Evolutionary conservation across 2,329 filamentous ascomycete genomes (phyloP), one percentile per base, ranked within the genome.

Genomic region (Leptodontidium sp.): DNA sequence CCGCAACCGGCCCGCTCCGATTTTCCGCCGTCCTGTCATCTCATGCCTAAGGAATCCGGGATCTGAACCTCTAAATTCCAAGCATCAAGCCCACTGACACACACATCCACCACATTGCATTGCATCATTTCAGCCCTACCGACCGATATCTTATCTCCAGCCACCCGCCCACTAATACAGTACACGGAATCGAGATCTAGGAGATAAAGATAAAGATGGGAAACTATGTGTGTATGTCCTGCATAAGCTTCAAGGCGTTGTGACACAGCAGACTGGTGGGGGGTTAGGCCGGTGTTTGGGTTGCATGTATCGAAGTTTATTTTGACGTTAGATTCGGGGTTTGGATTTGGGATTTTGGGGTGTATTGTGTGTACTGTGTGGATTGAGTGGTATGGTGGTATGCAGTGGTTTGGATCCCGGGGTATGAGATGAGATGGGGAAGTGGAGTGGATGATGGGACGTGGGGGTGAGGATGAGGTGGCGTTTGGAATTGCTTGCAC

Each of bases 271-370:
- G 12, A 14, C 6, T 29, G 24, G 21, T 21, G 21, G 7, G 4
- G 12, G 11, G 11, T 9, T 5, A 29, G 12, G 26, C 24, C 50
- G 11, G 21, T 29, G 12, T 32, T 53, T 29, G 50, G 4, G 9
- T 6, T 29, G 24, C 24, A 26, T 26, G 24, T 53, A 26, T 15
- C 21, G 24, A 53, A 53, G 12, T 53, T 29, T 53, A 53, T 53
- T 53, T 53, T 12, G 14, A 53, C 50, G 50, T 53, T 53, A 11
- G 29, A 17, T 15, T 53, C 50, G 50, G 50, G 50, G 50, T 53
- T 29, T 53, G 50, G 24, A 24, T 8, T 49, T 49, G 17, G n/a
- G 38, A 24, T 24, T 50, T 4, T 50, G n/a, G 47, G 5, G 45
- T 8, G 11, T 50, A 21, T 24, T 6, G 7, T 40, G 38, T 40